Base-by-base conservation (phyloP, 1,139 yeast genomes). In the Ogataea hybrid region DNA sequence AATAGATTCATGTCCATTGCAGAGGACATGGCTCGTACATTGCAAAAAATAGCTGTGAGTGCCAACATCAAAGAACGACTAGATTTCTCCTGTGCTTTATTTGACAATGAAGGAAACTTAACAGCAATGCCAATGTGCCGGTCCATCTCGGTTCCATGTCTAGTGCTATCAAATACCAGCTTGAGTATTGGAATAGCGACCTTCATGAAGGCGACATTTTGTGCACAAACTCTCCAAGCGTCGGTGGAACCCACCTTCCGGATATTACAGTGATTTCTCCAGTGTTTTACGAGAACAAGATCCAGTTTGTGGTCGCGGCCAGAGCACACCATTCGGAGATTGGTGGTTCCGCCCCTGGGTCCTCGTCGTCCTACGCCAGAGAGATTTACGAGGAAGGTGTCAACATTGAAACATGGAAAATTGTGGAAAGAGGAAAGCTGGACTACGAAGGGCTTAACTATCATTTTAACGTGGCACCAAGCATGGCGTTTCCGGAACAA, bases 1-100 rank as follows among this genome's bases (percentile, higher is more conserved):
- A 90, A 86, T 59, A 68, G 94, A 51, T 86, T 86, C 58, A 85
- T 86, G 94, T 84, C 87, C 40, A 82, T 86, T 59, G 95, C 95
- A 4, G 95, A 85, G 56, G 94, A 85, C 58, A 86, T 86, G 95
- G 95, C 95, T 11, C 73, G 80, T 51, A 84, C 90, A 8, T 67
- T 85, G 50, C 84, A 84, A 53, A 84, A 83, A 62, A 85, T 94
- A 0, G 76, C 92, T 5, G 86, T 86, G 34, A 83, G 92, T 6
- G 84, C 94, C n/a, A 86, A 86, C 56, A 87, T 86, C 49, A 86
- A 86, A 57, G 95, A 86, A 59, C 68, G 95, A 45, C 67, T 86
- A 38, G 95, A 86, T 59, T 86, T 85, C 58, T 84, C 94, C 9
- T 86, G 95, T 69, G 95, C 95, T 1, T 65, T 86, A 21, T 86